These are phyloP conservation scores for Zoysia matrella DNA, from an alignment of 202 grass and related monocot species.

Conservation along the genomic window DNA sequence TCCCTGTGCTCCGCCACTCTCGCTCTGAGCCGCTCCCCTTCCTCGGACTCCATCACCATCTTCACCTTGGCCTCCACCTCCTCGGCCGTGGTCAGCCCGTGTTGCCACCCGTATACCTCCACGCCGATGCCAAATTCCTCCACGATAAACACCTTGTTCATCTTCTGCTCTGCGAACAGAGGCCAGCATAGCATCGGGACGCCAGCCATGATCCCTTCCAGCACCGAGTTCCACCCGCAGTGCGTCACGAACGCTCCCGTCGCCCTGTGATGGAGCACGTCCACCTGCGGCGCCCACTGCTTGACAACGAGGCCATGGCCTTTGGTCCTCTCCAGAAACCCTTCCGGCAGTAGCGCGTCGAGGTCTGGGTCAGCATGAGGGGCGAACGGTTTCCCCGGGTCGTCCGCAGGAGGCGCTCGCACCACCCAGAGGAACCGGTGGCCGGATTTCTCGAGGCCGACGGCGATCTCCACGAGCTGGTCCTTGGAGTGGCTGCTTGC, in stretches of 20 bases:
- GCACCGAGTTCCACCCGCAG: constrained; percentile 63
- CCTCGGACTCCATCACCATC: constrained; percentile 48
- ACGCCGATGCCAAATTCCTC: constrained; percentile 42
- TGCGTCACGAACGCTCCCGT: constrained; percentile 54
- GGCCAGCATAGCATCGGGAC: too few species aligned
- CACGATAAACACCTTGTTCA: constrained; percentile 70
- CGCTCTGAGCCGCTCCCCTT: constrained; percentile 23
- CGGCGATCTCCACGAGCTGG: constrained; percentile 57
- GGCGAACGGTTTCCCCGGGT: background rate
- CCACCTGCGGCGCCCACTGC: constrained; percentile 59
- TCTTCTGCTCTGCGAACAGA: constrained; percentile 30
- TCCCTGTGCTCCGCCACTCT: background rate
- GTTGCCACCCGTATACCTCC: constrained; percentile 48
- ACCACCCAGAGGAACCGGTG: background rate
- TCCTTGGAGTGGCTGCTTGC: background rate
- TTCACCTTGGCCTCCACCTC: constrained; percentile 63
- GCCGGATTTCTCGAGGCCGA: constrained; percentile 52
- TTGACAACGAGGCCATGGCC: constrained; percentile 45
- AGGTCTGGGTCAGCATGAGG: constrained; percentile 17
- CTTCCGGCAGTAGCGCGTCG: constrained; percentile 44
- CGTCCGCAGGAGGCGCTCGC: background rate
- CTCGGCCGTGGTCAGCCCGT: constrained; percentile 33
- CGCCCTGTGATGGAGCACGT: constrained; percentile 53
- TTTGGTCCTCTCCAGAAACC: constrained; percentile 46
- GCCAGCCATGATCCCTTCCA: constrained; percentile 53